phyloP scores from a whole-genome alignment of 176 grass and related monocot genomes.

The Raddia guianensis region DNA sequence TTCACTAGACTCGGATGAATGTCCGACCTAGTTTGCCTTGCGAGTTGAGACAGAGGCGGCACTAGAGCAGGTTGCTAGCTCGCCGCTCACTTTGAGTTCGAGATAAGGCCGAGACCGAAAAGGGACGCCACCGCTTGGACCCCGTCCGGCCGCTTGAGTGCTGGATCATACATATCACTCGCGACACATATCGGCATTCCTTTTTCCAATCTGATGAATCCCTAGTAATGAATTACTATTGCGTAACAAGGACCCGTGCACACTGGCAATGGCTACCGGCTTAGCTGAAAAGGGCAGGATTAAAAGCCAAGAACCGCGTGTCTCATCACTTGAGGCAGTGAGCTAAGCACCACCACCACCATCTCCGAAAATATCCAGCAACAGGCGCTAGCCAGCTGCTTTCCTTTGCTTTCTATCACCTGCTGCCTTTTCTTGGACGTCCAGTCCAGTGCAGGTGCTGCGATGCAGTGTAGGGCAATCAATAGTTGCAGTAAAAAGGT shows the following conservation, averaged over 20 bases:
- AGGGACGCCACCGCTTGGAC: slow-evolving; percentile 11
- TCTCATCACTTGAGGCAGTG: slow-evolving; percentile 9
- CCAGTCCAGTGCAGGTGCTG: background rate
- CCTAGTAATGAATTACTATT: background rate
- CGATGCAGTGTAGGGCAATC: background rate
- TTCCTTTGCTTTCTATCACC: slow-evolving; percentile 12
- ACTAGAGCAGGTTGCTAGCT: background rate
- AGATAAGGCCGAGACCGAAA: slow-evolving; percentile 36
- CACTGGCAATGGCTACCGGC: slow-evolving; percentile 1
- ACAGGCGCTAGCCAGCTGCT: background rate
- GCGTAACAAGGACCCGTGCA: slow-evolving; percentile 22
- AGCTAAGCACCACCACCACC: background rate
- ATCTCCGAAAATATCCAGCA: slow-evolving; percentile 21
- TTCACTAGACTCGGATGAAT: too few relatives aligned
- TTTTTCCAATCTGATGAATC: background rate
- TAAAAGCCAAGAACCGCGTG: slow-evolving; percentile 4
- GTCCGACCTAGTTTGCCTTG: too few relatives aligned
- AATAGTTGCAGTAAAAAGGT: background rate
- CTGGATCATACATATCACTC: slow-evolving; percentile 37
- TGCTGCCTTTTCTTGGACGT: background rate
- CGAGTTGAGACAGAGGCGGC: too few relatives aligned
- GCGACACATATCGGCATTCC: background rate
- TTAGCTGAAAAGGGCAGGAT: slow-evolving; percentile 8
- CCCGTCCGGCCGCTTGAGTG: slow-evolving; percentile 28
- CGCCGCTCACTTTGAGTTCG: background rate